phyloP scores from a whole-genome alignment of 106 monocot genomes.

The Allium fistulosum region DNA sequence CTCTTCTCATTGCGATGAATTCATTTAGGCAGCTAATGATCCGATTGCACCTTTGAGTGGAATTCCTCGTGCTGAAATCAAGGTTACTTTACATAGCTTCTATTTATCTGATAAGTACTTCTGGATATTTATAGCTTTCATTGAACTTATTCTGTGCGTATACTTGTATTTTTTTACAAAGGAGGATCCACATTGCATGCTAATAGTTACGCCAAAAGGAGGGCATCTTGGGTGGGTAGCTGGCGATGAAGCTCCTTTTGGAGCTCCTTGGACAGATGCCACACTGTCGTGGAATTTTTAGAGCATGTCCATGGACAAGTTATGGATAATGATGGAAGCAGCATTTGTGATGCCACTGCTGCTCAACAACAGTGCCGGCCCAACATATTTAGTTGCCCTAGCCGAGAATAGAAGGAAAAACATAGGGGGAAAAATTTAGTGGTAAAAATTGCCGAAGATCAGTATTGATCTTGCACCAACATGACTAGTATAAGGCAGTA shows the following conservation, averaged over 20 bases:
- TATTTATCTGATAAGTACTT: not conserved
- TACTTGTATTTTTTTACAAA: constrained; percentile 7
- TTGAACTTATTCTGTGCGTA: not conserved
- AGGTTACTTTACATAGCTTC: constrained; percentile 22
- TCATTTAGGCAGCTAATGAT: constrained; percentile 71
- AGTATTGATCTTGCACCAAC: no score
- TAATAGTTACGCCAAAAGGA: constrained; percentile 85
- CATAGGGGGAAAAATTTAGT: no score
- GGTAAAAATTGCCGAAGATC: no score
- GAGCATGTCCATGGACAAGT: constrained; percentile 39
- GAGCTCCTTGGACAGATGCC: constrained; percentile 90
- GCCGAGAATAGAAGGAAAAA: no score
- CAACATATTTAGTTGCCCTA: no score
- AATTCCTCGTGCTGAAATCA: constrained; percentile 74
- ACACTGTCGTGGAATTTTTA: constrained; percentile 82
- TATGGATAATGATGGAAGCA: no score
- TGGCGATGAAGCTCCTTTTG: constrained; percentile 79
- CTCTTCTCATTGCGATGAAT: not conserved
- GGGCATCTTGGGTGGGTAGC: constrained; percentile 96
- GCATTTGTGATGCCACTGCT: not conserved
- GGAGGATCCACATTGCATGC: constrained; percentile 68
- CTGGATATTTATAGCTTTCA: not conserved
- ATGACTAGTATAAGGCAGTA: no score
- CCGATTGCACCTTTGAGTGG: constrained; percentile 80
- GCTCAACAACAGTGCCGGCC: no score